These are phyloP conservation scores for Galerina sulciceps DNA, from an alignment of 768 basidiomycete genomes.

Conservation along the genomic window DNA sequence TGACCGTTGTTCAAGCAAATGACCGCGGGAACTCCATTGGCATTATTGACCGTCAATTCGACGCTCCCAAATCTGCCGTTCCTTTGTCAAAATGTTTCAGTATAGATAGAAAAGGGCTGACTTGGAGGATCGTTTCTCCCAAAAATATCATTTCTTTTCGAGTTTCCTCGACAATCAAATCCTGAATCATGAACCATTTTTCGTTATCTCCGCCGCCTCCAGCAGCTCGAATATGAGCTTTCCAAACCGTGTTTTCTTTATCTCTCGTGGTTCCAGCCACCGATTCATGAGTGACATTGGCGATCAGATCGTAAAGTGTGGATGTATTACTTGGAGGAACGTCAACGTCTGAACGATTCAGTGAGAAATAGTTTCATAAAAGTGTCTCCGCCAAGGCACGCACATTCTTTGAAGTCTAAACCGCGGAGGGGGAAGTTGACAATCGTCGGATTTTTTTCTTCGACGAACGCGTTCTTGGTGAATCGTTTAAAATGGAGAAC, in stretches of 20 bases:
- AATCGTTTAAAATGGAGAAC: conserved; percentile 96
- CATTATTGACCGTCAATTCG: conserved; percentile 35
- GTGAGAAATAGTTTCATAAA: conserved; percentile 26
- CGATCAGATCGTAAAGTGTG: conserved; percentile 90
- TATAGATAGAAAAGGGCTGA: conserved; percentile 32
- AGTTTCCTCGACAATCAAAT: conserved; percentile 95
- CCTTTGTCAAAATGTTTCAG: conserved; percentile 14
- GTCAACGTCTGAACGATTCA: conserved; percentile 71
- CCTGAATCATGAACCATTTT: conserved; percentile 96
- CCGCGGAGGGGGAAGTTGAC: conserved; percentile 96
- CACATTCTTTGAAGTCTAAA: conserved; percentile 91
- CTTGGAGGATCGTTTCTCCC: conserved; percentile 96
- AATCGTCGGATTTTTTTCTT: conserved; percentile 99
- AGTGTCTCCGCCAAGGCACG: conserved; percentile 35
- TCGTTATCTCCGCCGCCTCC: conserved; percentile 81
- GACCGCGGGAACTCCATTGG: conserved; percentile 13
- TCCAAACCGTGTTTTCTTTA: conserved; percentile 92
- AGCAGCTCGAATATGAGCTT: conserved; percentile 81
- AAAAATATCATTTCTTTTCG: conserved; percentile 97
- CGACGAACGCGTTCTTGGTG: conserved; percentile 94
- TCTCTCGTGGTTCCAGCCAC: conserved; percentile 95
- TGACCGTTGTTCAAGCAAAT: conserved; percentile 4
- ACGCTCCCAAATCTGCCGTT: conserved; percentile 65
- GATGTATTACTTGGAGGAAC: conserved; percentile 59
- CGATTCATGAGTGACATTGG: conserved; percentile 94